These are phyloP conservation scores for Amphibolis antarctica DNA, from an alignment of 106 monocot genomes.

Conservation along the genomic window DNA sequence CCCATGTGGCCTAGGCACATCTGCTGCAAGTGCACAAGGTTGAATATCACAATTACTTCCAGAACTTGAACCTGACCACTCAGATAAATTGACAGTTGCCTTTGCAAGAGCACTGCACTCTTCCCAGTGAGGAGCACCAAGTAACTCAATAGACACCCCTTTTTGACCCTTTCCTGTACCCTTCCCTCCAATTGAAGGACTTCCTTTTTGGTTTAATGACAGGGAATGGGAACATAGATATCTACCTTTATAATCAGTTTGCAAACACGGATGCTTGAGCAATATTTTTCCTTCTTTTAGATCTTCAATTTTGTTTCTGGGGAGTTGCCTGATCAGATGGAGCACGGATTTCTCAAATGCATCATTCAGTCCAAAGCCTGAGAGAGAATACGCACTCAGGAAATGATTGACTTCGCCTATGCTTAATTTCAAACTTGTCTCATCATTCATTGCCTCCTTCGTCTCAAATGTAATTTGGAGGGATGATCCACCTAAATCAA, in stretches of 20 bases:
- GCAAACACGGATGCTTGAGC: slow-evolving; percentile 80
- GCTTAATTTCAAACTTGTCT: slow-evolving; percentile 51
- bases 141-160: slow-evolving; percentile 37
- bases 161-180: slow-evolving; percentile 15
- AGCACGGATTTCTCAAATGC: slow-evolving; percentile 88
- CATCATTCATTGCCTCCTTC: slow-evolving; percentile 34
- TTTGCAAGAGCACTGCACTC: slow-evolving; percentile 81
- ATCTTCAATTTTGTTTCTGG: slow-evolving; percentile 1
- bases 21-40: slow-evolving; percentile 68
- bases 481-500: slow-evolving; percentile 95
- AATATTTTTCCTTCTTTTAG: slow-evolving; percentile 35
- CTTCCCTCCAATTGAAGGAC: slow-evolving; percentile 29
- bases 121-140: slow-evolving; percentile 73
- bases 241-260: slow-evolving; percentile 62
- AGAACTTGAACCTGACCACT: slow-evolving; percentile 48
- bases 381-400: slow-evolving; percentile 89
- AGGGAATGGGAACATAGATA: slow-evolving; percentile 76
- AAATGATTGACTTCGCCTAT: slow-evolving; percentile 63
- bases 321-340: slow-evolving; percentile 36
- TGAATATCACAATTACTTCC: slow-evolving; percentile 58
- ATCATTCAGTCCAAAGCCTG: slow-evolving; percentile 92
- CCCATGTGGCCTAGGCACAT: slow-evolving; percentile 52
- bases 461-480: slow-evolving; percentile 94
- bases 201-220: slow-evolving; percentile 34
- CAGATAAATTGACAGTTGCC: slow-evolving; percentile 61